These are phyloP conservation scores for Solanum appendiculatum DNA, from an alignment of 257 asterid genomes.

Conservation along the genomic window DNA sequence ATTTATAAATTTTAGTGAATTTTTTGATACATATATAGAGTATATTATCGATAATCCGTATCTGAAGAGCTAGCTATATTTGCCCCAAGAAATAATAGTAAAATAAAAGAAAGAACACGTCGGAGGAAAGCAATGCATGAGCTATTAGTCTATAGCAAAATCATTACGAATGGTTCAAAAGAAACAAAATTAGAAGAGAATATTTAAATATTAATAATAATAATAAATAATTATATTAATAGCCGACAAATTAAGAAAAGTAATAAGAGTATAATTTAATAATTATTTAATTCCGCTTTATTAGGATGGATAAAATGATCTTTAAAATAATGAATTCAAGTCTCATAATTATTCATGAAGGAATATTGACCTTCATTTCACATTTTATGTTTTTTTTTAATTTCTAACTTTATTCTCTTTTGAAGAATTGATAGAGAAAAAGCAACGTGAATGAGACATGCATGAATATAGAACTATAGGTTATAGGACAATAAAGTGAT, in stretches of 20 bases:
- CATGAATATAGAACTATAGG: slow-evolving; percentile 19
- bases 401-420: background rate
- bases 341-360: background rate
- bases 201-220: background rate
- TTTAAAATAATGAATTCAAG: background rate
- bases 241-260: background rate
- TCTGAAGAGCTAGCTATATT: too few relatives aligned
- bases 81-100: background rate
- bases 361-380: slow-evolving; percentile 2
- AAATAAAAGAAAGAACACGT: background rate
- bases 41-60: too few relatives aligned
- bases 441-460: slow-evolving; percentile 52
- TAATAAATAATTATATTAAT: background rate
- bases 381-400: background rate
- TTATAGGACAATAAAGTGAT: background rate
- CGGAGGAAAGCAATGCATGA: background rate
- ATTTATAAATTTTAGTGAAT: too few relatives aligned
- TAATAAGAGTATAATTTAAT: background rate
- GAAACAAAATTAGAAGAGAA: background rate
- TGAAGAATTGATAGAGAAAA: background rate
- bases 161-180: background rate
- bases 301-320: background rate
- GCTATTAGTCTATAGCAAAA: background rate
- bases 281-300: background rate
- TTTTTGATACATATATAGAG: too few relatives aligned